Percentiles rank a stretch among this genome's conserved stretches.
Conservation (phyloP, 2,329 filamentous ascomycete genomes). For the Pseudocercospora macadamiae region DNA sequence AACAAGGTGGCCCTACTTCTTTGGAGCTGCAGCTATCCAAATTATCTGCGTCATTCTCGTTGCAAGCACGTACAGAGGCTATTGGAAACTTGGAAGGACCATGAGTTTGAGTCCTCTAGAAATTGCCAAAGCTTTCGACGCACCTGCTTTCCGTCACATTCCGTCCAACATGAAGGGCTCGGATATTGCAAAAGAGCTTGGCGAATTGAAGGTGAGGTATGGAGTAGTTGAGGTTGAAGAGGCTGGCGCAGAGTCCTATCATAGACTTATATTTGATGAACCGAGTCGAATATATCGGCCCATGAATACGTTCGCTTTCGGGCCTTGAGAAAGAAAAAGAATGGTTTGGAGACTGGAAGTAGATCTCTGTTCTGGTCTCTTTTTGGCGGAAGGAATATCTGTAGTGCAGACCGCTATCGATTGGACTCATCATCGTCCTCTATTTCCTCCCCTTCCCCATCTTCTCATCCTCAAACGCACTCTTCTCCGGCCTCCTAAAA, state of each 20-base stretch:
- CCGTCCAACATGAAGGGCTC: not conserved
- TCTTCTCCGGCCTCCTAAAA: not conserved
- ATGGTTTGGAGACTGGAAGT: no score
- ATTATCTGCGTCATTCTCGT: not conserved
- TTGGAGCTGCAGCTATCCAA: not conserved
- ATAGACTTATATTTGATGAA: not conserved
- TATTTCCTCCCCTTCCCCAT: no score
- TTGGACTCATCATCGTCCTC: no score
- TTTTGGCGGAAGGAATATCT: no score
- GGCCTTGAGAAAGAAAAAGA: not conserved
- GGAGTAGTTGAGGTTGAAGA: not conserved
- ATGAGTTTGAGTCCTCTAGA: conserved; percentile 39
- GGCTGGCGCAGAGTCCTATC: not conserved
- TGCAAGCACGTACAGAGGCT: conserved; percentile 21
- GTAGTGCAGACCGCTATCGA: no score
- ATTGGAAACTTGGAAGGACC: conserved; percentile 36
- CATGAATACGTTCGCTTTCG: not conserved
- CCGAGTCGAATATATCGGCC: not conserved
- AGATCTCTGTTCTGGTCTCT: no score
- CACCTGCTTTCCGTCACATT: conserved; percentile 30
- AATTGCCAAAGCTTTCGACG: conserved; percentile 39
- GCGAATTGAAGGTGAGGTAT: not conserved
- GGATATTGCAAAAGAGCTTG: not conserved
- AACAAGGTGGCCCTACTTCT: not conserved
- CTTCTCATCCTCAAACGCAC: no score